Base-by-base conservation (phyloP, 129 eudicot genomes). In the Escallonia rubra region DNA sequence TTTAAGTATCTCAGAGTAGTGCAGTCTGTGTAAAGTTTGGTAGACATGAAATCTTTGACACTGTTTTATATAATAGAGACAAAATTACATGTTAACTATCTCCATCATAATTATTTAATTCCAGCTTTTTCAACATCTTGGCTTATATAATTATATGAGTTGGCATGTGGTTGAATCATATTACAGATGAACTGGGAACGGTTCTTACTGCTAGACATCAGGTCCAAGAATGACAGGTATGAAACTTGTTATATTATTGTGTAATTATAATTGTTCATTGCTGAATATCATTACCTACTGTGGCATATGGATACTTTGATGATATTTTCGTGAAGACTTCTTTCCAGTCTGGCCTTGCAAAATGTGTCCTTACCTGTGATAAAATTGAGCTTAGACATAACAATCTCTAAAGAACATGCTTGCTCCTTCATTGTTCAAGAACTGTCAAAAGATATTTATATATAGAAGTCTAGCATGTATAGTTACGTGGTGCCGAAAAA, bases 341-440 rank as follows among this genome's bases (percentile, higher is more conserved):
- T 77, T 67, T 90, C 99, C 99, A 94, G 64, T 94, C 72, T 57
- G 99, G 99, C 78, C 99, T 81, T 57, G 99, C 99, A 55, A 94
- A 94, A 74, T 94, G 99, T 73, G 99, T 94, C 76, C 89, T 85
- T 56, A 94, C 99, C 99, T 94, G 89, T 74, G 81, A 72, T 10
- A 56, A 60, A 51, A n/a, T 43, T 1, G 5, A 43, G 38, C 10
- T 64, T 14, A 46, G 10, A 12, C 58, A 8, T 59, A 14, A 16
- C 2, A 6, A 3, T 42, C 9, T 6, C 16, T 4, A 38, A n/a
- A 51, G 8, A 45, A 55, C 34, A 55, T 55, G 15, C 10, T 50
- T 5, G 10, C 10, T n/a, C 55, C 55, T n/a, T 8, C 3, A 9
- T 50, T 50, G 55, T 50, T 8, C 12, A 8, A 50, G 12, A 50